These are phyloP conservation scores for Trichoderma brevicompactum DNA, from an alignment of 2,329 filamentous ascomycete species.

Conservation along the genomic window DNA sequence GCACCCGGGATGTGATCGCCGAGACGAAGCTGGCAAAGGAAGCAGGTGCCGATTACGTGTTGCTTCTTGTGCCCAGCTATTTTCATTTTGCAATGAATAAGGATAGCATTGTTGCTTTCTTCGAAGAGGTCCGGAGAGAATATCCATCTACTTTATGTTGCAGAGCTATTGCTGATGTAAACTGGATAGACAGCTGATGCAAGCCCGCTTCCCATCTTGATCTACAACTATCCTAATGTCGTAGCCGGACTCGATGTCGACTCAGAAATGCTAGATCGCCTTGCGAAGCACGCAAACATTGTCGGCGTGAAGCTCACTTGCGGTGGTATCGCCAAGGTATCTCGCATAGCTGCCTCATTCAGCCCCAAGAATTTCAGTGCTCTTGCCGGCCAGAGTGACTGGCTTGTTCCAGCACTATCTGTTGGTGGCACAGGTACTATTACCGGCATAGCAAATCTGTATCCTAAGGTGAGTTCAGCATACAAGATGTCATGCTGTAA, in stretches of 20 bases:
- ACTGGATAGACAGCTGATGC: conserved; percentile 54
- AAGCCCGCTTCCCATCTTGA: conserved; percentile 65
- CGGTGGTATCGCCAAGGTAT: conserved; percentile 74
- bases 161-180: neutral
- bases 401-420: conserved; percentile 64
- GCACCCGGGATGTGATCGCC: conserved; percentile 67
- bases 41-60: conserved; percentile 68
- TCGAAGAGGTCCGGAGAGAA: conserved; percentile 49
- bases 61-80: conserved; percentile 73
- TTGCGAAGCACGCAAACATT: conserved; percentile 63
- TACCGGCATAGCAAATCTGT: conserved; percentile 66
- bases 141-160: too few species aligned
- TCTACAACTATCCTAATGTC: conserved; percentile 75
- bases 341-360: conserved; percentile 59
- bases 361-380: conserved; percentile 61
- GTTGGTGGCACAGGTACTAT: conserved; percentile 64
- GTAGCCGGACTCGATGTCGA: conserved; percentile 69
- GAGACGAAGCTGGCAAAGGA: conserved; percentile 65
- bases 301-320: conserved; percentile 74
- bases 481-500: too few species aligned
- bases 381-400: conserved; percentile 75
- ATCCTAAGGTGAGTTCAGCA: conserved; percentile 51
- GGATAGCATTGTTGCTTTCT: conserved; percentile 59
- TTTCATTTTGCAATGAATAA: conserved; percentile 67
- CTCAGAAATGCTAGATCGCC: conserved; percentile 61